These are phyloP conservation scores for Penicillium sp. DNA, from an alignment of 2,329 filamentous ascomycete genomes.

Conservation along the genomic window DNA sequence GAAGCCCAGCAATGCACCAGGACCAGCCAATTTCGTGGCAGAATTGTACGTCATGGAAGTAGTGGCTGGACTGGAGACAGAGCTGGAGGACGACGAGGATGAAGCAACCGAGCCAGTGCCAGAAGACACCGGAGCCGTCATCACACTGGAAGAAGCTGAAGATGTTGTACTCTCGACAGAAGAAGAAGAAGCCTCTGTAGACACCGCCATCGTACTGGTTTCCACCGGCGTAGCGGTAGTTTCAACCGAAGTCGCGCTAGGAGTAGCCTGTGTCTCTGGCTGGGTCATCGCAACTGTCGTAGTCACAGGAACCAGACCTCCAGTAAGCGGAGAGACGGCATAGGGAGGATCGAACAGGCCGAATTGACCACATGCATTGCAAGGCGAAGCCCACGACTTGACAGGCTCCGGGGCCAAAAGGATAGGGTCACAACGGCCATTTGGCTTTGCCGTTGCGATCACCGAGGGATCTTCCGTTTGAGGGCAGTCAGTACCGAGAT, in stretches of 20 bases:
- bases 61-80: conserved; percentile 1
- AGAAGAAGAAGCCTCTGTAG: neutral
- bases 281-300: conserved; percentile 7
- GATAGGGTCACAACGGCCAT: conserved; percentile 16
- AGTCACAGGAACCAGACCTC: conserved; percentile 13
- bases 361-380: conserved; percentile 17
- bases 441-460: conserved; percentile 9
- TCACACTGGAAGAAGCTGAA: neutral
- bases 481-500: conserved; percentile 18
- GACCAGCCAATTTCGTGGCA: neutral
- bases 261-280: conserved; percentile 8
- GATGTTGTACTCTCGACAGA: neutral
- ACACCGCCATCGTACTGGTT: neutral
- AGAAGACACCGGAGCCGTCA: neutral
- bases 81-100: neutral
- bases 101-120: neutral
- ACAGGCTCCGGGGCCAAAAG: conserved; percentile 16
- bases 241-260: neutral
- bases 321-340: conserved; percentile 14
- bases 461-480: conserved; percentile 13
- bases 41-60: neutral
- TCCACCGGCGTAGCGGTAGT: neutral
- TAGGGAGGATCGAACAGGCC: conserved; percentile 20
- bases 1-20: neutral
- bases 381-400: conserved; percentile 20